phyloP scores from a whole-genome alignment of 345 rosid genomes.

The Ceriops decandra region DNA sequence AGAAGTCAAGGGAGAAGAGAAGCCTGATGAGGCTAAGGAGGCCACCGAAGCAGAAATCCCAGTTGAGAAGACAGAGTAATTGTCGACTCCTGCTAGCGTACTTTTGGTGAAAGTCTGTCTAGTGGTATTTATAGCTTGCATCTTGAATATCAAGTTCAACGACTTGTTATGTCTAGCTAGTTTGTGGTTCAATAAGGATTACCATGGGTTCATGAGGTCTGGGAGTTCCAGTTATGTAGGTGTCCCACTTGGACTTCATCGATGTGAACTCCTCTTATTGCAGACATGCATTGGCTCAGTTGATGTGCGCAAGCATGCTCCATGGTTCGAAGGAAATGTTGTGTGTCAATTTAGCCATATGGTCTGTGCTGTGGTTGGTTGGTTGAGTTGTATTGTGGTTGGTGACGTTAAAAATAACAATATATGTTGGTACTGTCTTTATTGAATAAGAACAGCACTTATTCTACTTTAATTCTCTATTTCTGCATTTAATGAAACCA shows the following conservation, averaged over 20 bases:
- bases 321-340: background rate
- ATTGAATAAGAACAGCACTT: background rate
- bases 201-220: background rate
- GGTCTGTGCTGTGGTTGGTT: background rate
- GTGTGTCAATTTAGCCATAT: background rate
- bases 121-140: slow-evolving; percentile 16
- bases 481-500: no score
- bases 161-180: background rate
- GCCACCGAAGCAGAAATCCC: slow-evolving; percentile 19
- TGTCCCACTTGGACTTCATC: slow-evolving; percentile 2
- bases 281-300: background rate
- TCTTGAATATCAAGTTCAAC: background rate
- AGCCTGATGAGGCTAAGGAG: slow-evolving; percentile 15
- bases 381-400: slow-evolving; percentile 2
- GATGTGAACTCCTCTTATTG: slow-evolving; percentile 2
- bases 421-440: background rate
- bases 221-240: background rate
- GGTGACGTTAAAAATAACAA: background rate
- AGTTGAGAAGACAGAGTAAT: slow-evolving; percentile 30
- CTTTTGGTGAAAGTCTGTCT: background rate
- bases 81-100: background rate
- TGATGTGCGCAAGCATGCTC: background rate
- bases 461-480: no score
- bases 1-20: slow-evolving; percentile 24
- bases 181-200: slow-evolving; percentile 3